These are phyloP conservation scores for Pichia phayaonensis DNA, from an alignment of 805 yeast genomes.

Conservation along the genomic window DNA sequence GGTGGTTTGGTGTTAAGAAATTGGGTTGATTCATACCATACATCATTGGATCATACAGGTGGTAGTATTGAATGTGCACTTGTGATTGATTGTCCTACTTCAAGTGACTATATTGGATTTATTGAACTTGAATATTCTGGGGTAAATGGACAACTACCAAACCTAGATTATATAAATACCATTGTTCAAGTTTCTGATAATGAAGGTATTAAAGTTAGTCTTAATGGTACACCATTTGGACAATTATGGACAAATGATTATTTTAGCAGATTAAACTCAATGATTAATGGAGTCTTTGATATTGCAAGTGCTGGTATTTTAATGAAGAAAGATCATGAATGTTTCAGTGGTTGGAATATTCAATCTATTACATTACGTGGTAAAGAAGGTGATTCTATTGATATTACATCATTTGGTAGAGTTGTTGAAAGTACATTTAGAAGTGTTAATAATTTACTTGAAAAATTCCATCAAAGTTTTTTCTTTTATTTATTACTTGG, in stretches of 20 bases:
- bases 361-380: conserved; percentile 84
- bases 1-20: conserved; percentile 59
- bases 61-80: conserved; percentile 92
- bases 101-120: conserved; percentile 59
- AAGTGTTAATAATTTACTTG: conserved; percentile 83
- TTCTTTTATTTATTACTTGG: conserved; percentile 82
- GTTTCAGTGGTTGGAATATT: conserved; percentile 93
- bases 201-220: conserved; percentile 62
- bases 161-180: conserved; percentile 79
- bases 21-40: conserved; percentile 95
- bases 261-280: conserved; percentile 46
- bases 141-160: conserved; percentile 91
- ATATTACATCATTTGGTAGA: conserved; percentile 88
- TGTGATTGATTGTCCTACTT: conserved; percentile 65
- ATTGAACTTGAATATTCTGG: conserved; percentile 79
- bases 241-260: conserved; percentile 43
- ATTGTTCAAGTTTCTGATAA: conserved; percentile 68
- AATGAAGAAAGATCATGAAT: conserved; percentile 63
- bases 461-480: conserved; percentile 94
- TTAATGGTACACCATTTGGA: conserved; percentile 50
- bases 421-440: conserved; percentile 81
- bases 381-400: conserved; percentile 42
- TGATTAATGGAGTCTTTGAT: conserved; percentile 58
- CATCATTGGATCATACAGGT: conserved; percentile 75
- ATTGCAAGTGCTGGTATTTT: conserved; percentile 64